Conservation (phyloP, 257 asterid species). For the Capsicum rhomboideum region DNA sequence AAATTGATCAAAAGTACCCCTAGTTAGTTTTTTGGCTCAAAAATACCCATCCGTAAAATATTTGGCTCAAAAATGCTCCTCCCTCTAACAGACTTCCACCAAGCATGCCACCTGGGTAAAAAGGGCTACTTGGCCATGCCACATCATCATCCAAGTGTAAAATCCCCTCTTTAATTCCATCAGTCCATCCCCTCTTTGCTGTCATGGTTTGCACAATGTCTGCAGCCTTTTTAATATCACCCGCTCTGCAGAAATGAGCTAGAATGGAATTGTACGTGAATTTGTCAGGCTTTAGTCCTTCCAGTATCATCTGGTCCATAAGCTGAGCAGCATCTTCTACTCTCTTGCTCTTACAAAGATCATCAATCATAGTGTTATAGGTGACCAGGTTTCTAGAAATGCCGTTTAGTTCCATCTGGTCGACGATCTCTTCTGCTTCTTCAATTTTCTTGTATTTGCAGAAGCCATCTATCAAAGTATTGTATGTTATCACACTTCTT, state of each 20-base stretch:
- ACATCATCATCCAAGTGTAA: no score
- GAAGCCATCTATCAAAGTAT: slow-evolving; percentile 71
- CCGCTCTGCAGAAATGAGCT: slow-evolving; percentile 64
- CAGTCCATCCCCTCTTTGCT: no score
- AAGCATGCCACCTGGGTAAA: no score
- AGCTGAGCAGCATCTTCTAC: slow-evolving; percentile 87
- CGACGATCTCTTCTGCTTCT: slow-evolving; percentile 85
- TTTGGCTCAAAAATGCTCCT: no score
- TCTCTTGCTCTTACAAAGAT: slow-evolving; percentile 63
- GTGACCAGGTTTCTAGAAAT: slow-evolving; percentile 67
- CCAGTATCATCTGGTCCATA: slow-evolving; percentile 89
- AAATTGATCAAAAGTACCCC: no score
- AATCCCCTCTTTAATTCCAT: no score
- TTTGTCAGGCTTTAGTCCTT: slow-evolving; percentile 73
- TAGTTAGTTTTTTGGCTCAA: no score
- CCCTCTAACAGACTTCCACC: no score
- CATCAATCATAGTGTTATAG: slow-evolving; percentile 79
- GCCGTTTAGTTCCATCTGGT: slow-evolving; percentile 83
- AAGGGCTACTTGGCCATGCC: no score
- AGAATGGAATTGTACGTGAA: slow-evolving; percentile 74
- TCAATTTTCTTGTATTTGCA: slow-evolving; percentile 68
- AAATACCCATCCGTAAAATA: no score
- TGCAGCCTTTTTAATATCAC: slow-evolving; percentile 83
- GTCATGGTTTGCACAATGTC: slow-evolving; percentile 79
- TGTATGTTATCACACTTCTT: slow-evolving; percentile 62